A percentile compares a stretch with the other conserved stretches of the same genome.
phyloP scores from a whole-genome alignment of 148 eudicot genomes.

The Polygonum maritimum region DNA sequence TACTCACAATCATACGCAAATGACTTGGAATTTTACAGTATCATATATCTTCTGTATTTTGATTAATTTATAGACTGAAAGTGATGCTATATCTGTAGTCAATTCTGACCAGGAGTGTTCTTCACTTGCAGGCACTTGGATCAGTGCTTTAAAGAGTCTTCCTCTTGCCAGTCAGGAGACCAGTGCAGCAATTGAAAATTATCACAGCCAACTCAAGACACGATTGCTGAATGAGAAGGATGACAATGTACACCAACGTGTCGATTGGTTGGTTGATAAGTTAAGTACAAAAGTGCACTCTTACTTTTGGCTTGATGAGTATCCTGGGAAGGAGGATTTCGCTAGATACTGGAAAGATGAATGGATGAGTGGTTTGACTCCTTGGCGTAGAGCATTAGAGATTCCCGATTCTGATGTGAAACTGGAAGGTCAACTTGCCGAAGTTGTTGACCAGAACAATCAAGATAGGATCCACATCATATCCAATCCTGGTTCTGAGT shows the following conservation, averaged over 20 bases:
- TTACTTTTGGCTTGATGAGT: conserved; percentile 92
- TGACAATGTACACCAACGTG: conserved; percentile 46
- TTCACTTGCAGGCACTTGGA: conserved; percentile 50
- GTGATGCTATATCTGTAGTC: background rate
- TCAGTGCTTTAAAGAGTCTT: conserved; percentile 36
- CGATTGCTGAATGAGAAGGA: conserved; percentile 64
- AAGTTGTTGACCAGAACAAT: conserved; percentile 48
- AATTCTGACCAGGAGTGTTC: conserved; percentile 4
- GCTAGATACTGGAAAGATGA: conserved; percentile 74
- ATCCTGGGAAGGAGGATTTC: conserved; percentile 71
- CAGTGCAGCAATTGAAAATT: conserved; percentile 66
- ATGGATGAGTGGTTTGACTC: conserved; percentile 59
- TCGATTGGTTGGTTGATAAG: conserved; percentile 87
- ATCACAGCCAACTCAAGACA: conserved; percentile 69
- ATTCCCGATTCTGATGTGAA: conserved; percentile 64
- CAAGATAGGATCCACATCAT: conserved; percentile 31
- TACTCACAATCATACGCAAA: background rate
- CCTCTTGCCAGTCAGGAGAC: conserved; percentile 87
- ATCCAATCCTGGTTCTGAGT: conserved; percentile 69
- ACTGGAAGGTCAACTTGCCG: conserved; percentile 43
- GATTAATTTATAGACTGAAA: background rate
- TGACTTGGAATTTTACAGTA: background rate
- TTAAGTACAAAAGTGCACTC: conserved; percentile 78
- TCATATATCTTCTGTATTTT: background rate
- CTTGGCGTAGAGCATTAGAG: conserved; percentile 53